Base-by-base conservation (phyloP, 371 early-diverging fungal genomes). In the Pancytospora philotis region DNA sequence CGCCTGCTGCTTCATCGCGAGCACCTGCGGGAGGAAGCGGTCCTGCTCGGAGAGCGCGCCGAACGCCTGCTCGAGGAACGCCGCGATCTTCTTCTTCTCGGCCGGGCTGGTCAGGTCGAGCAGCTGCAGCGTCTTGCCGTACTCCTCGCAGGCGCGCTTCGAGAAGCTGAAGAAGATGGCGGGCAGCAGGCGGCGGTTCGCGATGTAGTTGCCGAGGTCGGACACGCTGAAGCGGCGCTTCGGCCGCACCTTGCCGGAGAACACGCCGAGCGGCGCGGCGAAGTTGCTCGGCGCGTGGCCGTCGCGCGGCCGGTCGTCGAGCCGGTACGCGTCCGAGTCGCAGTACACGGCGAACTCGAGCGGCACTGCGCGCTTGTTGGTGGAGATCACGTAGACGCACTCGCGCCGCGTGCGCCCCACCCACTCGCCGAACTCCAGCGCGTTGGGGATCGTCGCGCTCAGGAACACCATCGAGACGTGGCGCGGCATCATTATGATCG, bases 391-490 rank as follows among this genome's bases (percentile, higher is more conserved):
- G 80, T 92, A 93, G 38, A 95, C 91, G 71, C 91, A 87, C 77
- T 88, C 87, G 77, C 89, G 86, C 79, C 92, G 94, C 3, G 95
- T 95, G 39, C 94, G 87, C 84, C 94, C 95, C 66, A 98, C 91
- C 98, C 98, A 98, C 56, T 91, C 93, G 27, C 93, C 92, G 85
- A 98, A 95, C 79, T 98, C 97, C 72, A 85, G 83, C 1, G 93
- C 89, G 79, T 98, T 98, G n/a, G 95, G 93, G 8, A 95, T 92
- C 6, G 98, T 98, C 0, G 98, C 98, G 32, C 92, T 92, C 25
- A 98, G 83, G 45, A 96, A 76, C 63, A 98, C 89, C 16, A 98
- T 81, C 13, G 84, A 57, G 25, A 78, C 75, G 58, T 76, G 71
- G 16, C 66, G 55, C 13, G 78, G 96, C 2, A 98, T 82, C 93